Conservation (phyloP, 768 basidiomycete species). For the Suillus tomentosus region DNA sequence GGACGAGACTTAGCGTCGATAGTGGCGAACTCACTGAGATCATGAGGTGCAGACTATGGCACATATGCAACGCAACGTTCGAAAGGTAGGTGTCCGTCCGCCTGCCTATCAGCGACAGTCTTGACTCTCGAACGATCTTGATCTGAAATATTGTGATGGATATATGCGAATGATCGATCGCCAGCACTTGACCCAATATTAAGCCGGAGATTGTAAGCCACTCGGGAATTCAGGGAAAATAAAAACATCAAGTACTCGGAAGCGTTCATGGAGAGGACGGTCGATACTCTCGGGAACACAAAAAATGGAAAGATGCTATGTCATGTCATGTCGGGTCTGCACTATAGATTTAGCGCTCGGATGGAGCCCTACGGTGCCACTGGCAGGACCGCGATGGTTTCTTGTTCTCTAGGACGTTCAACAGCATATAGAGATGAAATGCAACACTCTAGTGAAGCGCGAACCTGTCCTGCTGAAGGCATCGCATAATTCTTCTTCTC, state of each 20-base stretch:
- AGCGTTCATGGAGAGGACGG: background rate
- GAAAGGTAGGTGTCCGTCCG: background rate
- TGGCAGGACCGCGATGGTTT: constrained; percentile 73
- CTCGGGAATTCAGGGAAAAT: background rate
- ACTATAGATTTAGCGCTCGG: background rate
- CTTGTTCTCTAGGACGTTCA: constrained; percentile 46
- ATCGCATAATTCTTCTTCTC: background rate
- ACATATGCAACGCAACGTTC: background rate
- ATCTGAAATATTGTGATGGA: background rate
- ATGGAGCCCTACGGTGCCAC: background rate
- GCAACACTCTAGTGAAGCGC: background rate
- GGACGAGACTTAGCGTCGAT: background rate
- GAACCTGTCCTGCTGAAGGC: background rate
- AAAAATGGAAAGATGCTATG: no score
- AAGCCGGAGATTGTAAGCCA: background rate
- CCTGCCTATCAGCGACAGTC: background rate
- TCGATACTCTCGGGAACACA: background rate
- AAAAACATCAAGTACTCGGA: background rate
- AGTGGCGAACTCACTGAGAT: background rate
- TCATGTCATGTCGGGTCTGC: no score
- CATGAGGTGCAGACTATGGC: background rate
- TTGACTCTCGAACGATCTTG: background rate
- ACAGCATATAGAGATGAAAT: constrained; percentile 40
- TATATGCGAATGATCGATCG: background rate
- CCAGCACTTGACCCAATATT: background rate